phyloP scores from a whole-genome alignment of 2,329 filamentous ascomycete species.

The Fusarium sp. region DNA sequence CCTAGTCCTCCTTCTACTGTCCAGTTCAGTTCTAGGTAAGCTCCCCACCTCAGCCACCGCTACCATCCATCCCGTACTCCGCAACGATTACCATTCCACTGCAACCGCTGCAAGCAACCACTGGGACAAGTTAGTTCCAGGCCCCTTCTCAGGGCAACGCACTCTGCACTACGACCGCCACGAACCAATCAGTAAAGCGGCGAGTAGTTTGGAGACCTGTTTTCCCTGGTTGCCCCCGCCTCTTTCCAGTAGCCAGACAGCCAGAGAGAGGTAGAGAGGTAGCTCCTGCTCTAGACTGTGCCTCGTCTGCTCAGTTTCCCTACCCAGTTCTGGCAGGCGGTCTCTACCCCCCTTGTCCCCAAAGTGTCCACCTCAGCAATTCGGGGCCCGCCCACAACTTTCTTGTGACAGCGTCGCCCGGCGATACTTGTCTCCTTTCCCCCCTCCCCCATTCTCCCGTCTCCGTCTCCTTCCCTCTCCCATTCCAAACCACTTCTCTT shows the following conservation, averaged over 20 bases:
- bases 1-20: background rate
- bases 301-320: slow-evolving; percentile 32
- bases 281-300: slow-evolving; percentile 37
- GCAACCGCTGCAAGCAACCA: slow-evolving; percentile 25
- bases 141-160: slow-evolving; percentile 24
- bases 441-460: slow-evolving; percentile 45
- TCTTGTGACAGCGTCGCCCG: slow-evolving; percentile 50
- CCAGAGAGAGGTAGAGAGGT: background rate
- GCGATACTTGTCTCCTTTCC: slow-evolving; percentile 51
- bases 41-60: slow-evolving; percentile 37
- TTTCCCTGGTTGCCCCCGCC: slow-evolving; percentile 39
- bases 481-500: slow-evolving; percentile 46
- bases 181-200: slow-evolving; percentile 53
- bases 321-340: slow-evolving; percentile 44
- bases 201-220: slow-evolving; percentile 39
- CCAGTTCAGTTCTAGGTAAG: slow-evolving; percentile 18
- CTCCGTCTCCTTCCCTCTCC: slow-evolving; percentile 45
- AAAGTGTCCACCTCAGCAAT: slow-evolving; percentile 48
- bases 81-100: slow-evolving; percentile 27
- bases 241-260: slow-evolving; percentile 9
- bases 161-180: slow-evolving; percentile 47
- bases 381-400: slow-evolving; percentile 53
- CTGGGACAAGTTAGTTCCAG: slow-evolving; percentile 33
- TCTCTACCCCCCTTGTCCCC: slow-evolving; percentile 40
- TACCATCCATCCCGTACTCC: slow-evolving; percentile 9